phyloP scores from a whole-genome alignment of 805 yeast genomes.

The Blastobotrys chiropterorum region DNA sequence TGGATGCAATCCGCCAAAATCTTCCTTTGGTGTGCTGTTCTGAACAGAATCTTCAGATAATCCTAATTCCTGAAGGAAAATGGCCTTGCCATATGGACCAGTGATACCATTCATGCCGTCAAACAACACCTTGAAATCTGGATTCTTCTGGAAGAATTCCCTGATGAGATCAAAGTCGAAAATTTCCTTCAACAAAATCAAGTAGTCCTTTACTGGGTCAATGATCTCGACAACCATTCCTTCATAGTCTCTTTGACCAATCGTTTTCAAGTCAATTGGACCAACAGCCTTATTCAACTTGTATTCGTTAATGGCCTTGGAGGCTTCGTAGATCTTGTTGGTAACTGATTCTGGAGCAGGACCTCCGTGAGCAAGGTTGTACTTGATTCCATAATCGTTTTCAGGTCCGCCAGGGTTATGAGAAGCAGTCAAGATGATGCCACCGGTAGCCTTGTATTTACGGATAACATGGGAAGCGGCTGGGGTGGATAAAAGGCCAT shows the following conservation, averaged over 20 bases:
- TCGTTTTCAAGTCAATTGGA: constrained; percentile 50
- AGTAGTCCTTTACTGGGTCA: constrained; percentile 75
- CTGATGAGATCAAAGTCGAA: constrained; percentile 83
- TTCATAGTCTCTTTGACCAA: constrained; percentile 52
- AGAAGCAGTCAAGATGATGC: constrained; percentile 91
- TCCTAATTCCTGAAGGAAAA: constrained; percentile 81
- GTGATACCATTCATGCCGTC: constrained; percentile 95
- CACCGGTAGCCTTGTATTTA: constrained; percentile 69
- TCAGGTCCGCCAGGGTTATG: constrained; percentile 97
- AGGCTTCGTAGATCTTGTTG: constrained; percentile 69
- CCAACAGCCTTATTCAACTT: constrained; percentile 55
- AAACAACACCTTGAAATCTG: constrained; percentile 67
- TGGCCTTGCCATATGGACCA: constrained; percentile 87
- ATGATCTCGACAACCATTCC: constrained; percentile 71
- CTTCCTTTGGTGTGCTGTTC: constrained; percentile 73
- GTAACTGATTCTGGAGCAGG: constrained; percentile 98
- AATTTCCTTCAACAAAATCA: constrained; percentile 69
- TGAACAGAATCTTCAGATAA: constrained; percentile 66
- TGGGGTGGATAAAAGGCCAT: constrained; percentile 89
- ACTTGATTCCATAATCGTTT: constrained; percentile 91
- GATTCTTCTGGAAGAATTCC: constrained; percentile 50
- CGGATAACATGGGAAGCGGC: constrained; percentile 94
- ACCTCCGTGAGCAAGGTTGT: constrained; percentile 91
- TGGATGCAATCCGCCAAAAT: constrained; percentile 96
- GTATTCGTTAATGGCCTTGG: constrained; percentile 54